phyloP scores from a whole-genome alignment of 2,329 filamentous ascomycete species.

The Aschersonia sp. region DNA sequence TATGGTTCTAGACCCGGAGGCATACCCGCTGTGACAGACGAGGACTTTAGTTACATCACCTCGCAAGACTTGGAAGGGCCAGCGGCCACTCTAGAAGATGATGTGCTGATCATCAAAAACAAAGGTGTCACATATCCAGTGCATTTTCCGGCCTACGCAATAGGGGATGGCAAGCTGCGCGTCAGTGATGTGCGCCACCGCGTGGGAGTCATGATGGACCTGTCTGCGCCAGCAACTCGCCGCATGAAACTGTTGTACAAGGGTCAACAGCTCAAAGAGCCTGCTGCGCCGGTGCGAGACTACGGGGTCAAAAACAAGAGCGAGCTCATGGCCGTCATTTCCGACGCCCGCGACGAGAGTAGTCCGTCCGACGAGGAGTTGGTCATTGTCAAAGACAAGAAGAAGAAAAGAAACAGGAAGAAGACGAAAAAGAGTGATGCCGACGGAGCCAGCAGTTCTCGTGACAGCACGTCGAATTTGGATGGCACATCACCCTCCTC shows the following conservation, averaged over 20 bases:
- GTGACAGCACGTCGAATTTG: constrained; percentile 27
- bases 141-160: constrained; percentile 61
- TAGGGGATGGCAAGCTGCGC: constrained; percentile 56
- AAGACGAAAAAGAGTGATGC: constrained; percentile 16
- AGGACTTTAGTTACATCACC: constrained; percentile 75
- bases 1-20: constrained; percentile 32
- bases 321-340: constrained; percentile 38
- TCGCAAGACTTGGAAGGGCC: constrained; percentile 50
- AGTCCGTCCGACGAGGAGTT: constrained; percentile 27
- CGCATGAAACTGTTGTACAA: constrained; percentile 60
- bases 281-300: constrained; percentile 38
- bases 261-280: constrained; percentile 54
- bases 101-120: constrained; percentile 56
- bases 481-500: constrained; percentile 14
- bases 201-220: constrained; percentile 50
- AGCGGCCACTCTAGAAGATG: constrained; percentile 37
- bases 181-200: constrained; percentile 53
- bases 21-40: constrained; percentile 52
- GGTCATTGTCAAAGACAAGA: constrained; percentile 24
- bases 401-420: constrained; percentile 26
- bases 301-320: constrained; percentile 48
- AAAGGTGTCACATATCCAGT: constrained; percentile 51
- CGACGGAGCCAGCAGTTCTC: constrained; percentile 28
- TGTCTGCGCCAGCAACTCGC: constrained; percentile 35
- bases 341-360: constrained; percentile 21